Conservation (phyloP, 2,329 filamentous ascomycete genomes). For the Colletotrichum sp. region DNA sequence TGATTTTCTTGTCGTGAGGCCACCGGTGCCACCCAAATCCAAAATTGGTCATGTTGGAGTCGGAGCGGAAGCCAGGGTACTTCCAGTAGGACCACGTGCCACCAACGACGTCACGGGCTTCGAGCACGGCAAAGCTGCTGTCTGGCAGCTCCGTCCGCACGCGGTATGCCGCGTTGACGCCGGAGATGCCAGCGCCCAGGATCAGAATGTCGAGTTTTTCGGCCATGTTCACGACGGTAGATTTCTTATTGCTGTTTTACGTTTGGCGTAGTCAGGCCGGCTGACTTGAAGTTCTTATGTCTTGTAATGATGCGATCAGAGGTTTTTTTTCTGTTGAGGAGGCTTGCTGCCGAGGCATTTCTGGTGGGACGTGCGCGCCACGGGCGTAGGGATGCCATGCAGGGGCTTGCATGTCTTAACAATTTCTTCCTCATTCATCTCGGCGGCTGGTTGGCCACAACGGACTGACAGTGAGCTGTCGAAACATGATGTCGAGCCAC, state of each 20-base stretch:
- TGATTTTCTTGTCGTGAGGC: constrained; percentile 59
- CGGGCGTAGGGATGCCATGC: not conserved
- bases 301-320: not conserved
- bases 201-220: constrained; percentile 60
- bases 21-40: constrained; percentile 76
- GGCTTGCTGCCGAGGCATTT: not conserved
- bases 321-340: constrained; percentile 1
- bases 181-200: constrained; percentile 74
- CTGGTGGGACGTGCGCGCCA: constrained; percentile 2
- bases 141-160: constrained; percentile 62
- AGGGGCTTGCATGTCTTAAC: constrained; percentile 7
- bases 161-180: constrained; percentile 75
- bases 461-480: not conserved
- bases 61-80: constrained; percentile 75
- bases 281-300: not conserved
- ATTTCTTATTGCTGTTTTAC: not conserved
- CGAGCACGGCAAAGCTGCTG: constrained; percentile 66
- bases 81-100: constrained; percentile 82
- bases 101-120: constrained; percentile 67
- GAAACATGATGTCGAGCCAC: not conserved
- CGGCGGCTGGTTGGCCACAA: not conserved
- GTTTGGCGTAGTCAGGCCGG: not conserved
- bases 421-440: not conserved
- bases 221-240: not conserved
- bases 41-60: constrained; percentile 66